A percentile compares a stretch with the other conserved stretches of the same genome.
Evolutionary conservation across 2,329 filamentous ascomycete genomes (phyloP).

Genomic region (Claviceps paspali): DNA sequence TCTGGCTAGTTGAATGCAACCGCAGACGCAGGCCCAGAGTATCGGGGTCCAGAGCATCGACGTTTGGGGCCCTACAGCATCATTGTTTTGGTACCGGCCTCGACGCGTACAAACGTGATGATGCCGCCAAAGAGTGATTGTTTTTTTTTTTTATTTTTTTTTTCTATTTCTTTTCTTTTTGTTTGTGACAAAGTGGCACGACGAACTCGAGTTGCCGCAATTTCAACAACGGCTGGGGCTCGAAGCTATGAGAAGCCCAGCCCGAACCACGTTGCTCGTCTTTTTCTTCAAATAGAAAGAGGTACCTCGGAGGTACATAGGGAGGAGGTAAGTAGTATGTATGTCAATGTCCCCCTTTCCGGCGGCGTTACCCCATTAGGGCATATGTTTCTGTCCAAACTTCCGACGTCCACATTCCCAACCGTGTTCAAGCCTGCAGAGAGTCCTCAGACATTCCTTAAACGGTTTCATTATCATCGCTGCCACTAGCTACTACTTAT

Average conservation of each 20-base stretch:
- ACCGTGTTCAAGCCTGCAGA: neutral
- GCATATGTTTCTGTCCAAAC: neutral
- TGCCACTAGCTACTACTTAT: neutral
- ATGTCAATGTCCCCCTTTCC: neutral
- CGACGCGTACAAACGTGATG: neutral
- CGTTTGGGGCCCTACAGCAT: neutral
- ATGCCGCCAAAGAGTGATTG: slow-evolving; percentile 2
- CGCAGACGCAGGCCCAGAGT: neutral
- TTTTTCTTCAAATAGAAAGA: too few relatives aligned
- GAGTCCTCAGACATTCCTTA: slow-evolving; percentile 1
- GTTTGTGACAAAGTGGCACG: neutral
- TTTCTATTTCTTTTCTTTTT: neutral
- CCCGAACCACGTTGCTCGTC: neutral
- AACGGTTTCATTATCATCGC: neutral
- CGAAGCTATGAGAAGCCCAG: neutral
- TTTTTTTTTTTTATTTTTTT: too few relatives aligned
- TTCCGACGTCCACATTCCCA: neutral
- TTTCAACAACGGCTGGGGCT: slow-evolving; percentile 3
- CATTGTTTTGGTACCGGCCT: neutral
- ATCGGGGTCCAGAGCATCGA: neutral
- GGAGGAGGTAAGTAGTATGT: neutral
- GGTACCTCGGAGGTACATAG: neutral
- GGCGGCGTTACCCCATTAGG: neutral
- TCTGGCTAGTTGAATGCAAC: too few relatives aligned
- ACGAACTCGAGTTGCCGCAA: neutral